Conservation (phyloP, 1,284 basidiomycete species). For the Ceratobasidium sp. region DNA sequence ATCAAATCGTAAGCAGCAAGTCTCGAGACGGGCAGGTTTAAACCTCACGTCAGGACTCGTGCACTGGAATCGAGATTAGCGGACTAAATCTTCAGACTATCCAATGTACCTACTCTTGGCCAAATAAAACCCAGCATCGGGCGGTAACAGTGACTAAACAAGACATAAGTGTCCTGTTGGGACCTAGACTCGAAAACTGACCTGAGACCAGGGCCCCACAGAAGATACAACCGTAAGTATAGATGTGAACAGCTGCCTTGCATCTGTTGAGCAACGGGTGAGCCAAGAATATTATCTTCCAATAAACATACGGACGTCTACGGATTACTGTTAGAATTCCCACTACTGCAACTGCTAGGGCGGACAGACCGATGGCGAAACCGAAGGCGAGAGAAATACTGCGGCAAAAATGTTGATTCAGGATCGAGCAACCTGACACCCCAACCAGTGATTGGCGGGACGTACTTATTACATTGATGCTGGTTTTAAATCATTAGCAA, state of each 20-base stretch:
- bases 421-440: too few species aligned
- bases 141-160: neutral
- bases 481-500: neutral
- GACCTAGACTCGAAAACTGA: neutral
- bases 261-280: neutral
- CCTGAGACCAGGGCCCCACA: neutral
- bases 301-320: neutral
- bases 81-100: too few species aligned
- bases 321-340: neutral
- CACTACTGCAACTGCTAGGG: too few species aligned
- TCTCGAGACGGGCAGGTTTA: too few species aligned
- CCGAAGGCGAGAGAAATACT: conserved; percentile 16
- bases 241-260: neutral
- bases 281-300: neutral
- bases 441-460: neutral
- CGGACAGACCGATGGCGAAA: conserved; percentile 9
- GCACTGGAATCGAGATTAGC: neutral
- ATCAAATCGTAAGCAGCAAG: too few species aligned
- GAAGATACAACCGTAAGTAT: neutral
- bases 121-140: conserved; percentile 29
- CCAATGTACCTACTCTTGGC: conserved; percentile 7
- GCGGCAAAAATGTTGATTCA: too few species aligned
- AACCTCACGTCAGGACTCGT: neutral
- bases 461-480: neutral
- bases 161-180: neutral